These are phyloP conservation scores for Solanum tacnaense DNA, from an alignment of 257 asterid genomes.

Conservation along the genomic window DNA sequence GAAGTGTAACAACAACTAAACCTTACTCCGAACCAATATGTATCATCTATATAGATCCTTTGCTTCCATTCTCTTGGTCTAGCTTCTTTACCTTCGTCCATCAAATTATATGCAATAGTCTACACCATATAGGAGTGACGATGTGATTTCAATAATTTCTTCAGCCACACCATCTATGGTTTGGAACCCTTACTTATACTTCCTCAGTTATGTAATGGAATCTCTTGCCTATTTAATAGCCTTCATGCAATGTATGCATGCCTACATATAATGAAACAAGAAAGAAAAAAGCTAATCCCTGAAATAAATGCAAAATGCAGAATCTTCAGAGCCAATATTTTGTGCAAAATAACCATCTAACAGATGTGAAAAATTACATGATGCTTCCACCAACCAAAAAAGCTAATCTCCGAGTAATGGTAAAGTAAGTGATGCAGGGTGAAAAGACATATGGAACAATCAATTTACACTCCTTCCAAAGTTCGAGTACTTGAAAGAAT, in stretches of 20 bases:
- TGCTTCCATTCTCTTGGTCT: neutral
- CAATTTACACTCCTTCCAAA: neutral
- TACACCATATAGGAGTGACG: neutral
- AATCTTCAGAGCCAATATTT: neutral
- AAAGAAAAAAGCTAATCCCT: neutral
- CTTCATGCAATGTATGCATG: neutral
- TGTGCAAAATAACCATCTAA: neutral
- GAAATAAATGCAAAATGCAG: neutral
- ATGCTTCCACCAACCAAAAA: neutral
- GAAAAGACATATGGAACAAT: neutral
- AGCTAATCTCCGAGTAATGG: neutral
- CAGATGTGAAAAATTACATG: neutral
- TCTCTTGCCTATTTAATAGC: neutral
- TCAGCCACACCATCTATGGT: neutral
- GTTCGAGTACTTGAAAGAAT: neutral
- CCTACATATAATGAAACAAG: neutral
- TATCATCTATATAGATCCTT: neutral
- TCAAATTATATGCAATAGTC: neutral
- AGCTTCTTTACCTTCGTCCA: neutral
- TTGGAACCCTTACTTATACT: neutral
- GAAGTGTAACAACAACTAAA: neutral
- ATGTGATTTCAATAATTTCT: neutral
- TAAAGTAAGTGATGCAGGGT: neutral
- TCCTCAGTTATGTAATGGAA: neutral
- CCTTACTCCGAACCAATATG: neutral